phyloP scores from a whole-genome alignment of 345 rosid species.

The Noccaea bulbosa region DNA sequence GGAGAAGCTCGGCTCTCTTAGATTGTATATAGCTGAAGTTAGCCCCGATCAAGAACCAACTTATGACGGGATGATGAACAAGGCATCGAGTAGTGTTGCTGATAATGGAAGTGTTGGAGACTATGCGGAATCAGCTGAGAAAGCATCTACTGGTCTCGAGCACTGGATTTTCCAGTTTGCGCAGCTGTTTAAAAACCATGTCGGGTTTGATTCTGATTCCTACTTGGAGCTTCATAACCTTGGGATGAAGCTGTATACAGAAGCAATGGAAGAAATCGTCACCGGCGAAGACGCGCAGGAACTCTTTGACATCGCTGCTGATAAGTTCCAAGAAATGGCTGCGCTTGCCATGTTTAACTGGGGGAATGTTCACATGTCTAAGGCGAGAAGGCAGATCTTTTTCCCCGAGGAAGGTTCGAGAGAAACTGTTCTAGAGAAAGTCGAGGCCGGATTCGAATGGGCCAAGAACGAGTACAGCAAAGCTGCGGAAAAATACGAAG shows the following conservation, averaged over 20 bases:
- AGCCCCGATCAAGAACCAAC: conserved; percentile 76
- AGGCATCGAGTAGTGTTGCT: conserved; percentile 41
- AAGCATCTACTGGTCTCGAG: conserved; percentile 52
- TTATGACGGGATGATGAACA: conserved; percentile 54
- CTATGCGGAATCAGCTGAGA: conserved; percentile 45
- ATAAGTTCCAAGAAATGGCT: conserved; percentile 95
- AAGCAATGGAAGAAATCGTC: conserved; percentile 86
- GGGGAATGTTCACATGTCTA: conserved; percentile 95
- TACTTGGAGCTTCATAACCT: conserved; percentile 84
- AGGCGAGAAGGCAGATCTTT: conserved; percentile 71
- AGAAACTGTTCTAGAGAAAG: conserved; percentile 61
- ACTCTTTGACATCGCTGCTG: conserved; percentile 75
- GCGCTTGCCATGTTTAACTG: conserved; percentile 92
- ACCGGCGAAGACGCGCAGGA: conserved; percentile 85
- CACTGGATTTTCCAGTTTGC: conserved; percentile 95
- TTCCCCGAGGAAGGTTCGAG: conserved; percentile 64
- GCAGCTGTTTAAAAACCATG: conserved; percentile 81
- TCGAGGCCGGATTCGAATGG: conserved; percentile 71
- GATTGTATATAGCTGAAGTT: conserved; percentile 74
- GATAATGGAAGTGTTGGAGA: conserved; percentile 45
- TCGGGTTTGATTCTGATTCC: conserved; percentile 92
- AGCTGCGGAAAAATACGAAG: conserved; percentile 73
- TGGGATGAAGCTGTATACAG: conserved; percentile 89
- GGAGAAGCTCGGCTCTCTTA: conserved; percentile 62
- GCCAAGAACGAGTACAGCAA: conserved; percentile 65